These are phyloP conservation scores for Cystobasidiaceae sp. DNA, from an alignment of 1,284 basidiomycete species.

Conservation along the genomic window DNA sequence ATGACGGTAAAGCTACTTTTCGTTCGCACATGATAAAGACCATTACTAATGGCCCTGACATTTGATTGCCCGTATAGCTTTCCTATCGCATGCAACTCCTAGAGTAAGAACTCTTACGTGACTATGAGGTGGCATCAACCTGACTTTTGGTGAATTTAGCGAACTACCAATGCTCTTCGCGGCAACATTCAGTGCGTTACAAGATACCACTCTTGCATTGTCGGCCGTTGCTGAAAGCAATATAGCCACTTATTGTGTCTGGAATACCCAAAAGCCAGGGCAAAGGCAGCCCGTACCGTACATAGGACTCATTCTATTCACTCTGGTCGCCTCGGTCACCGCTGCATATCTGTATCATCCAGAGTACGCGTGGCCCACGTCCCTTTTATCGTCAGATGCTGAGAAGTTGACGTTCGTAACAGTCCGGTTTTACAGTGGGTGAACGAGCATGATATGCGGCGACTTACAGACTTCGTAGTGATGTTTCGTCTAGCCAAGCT, in stretches of 20 bases:
- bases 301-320: slow-evolving; percentile 6
- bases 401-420: too few species aligned
- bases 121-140: not conserved
- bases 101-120: slow-evolving; percentile 4
- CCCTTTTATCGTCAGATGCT: not conserved
- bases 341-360: slow-evolving; percentile 13
- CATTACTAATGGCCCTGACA: too few species aligned
- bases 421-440: slow-evolving; percentile 28
- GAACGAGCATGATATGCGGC: not conserved
- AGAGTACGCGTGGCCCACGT: not conserved
- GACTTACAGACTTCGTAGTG: too few species aligned
- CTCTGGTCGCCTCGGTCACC: slow-evolving; percentile 11
- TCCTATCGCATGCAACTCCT: slow-evolving; percentile 27
- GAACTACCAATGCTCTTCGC: slow-evolving; percentile 28
- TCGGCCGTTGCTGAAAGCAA: not conserved
- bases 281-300: slow-evolving; percentile 3
- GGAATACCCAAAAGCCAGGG: slow-evolving; percentile 24
- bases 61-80: not conserved
- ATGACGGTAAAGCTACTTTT: slow-evolving; percentile 18
- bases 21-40: too few species aligned
- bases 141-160: not conserved
- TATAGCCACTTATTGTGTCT: slow-evolving; percentile 20
- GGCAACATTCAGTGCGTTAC: slow-evolving; percentile 13
- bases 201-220: not conserved
- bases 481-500: not conserved